Evolutionary conservation across 2,329 filamentous ascomycete species (phyloP).

Genomic region (Knufia petricola): DNA sequence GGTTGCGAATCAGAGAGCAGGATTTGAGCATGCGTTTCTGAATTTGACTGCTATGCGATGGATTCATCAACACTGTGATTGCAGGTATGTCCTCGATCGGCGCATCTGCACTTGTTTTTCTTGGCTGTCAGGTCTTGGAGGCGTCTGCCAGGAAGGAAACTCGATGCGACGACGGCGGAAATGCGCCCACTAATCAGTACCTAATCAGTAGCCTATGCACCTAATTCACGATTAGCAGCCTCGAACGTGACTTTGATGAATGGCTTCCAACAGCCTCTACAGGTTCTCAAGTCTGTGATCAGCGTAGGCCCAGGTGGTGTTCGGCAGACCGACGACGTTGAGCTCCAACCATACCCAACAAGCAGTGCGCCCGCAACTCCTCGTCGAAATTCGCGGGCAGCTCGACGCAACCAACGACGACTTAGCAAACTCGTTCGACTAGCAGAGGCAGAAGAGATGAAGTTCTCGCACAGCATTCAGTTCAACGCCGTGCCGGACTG

Average conservation of each 20-base stretch:
- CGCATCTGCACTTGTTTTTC: too few relatives aligned
- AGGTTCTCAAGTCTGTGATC: neutral
- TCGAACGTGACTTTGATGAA: neutral
- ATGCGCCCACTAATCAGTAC: too few relatives aligned
- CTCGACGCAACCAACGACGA: slow-evolving; percentile 12
- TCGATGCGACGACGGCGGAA: neutral
- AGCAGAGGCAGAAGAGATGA: slow-evolving; percentile 53
- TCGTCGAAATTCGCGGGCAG: neutral
- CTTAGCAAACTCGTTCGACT: slow-evolving; percentile 20
- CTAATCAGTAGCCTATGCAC: neutral
- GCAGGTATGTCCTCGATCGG: too few relatives aligned
- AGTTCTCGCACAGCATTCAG: slow-evolving; percentile 98
- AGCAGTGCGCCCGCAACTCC: neutral
- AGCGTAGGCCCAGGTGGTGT: neutral
- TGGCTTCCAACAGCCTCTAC: neutral
- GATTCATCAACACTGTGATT: neutral
- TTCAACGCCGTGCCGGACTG: slow-evolving; percentile 99
- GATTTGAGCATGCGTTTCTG: neutral
- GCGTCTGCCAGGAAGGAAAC: neutral
- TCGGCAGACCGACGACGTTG: slow-evolving; percentile 4
- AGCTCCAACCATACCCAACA: slow-evolving; percentile 13
- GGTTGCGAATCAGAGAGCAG: neutral
- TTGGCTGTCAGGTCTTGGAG: neutral
- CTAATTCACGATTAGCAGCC: neutral
- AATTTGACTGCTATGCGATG: neutral